Evolutionary conservation across 2,329 filamentous ascomycete genomes (phyloP), one percentile per base, ranked within the genome.

Genomic region (Tolypocladium tropicale): DNA sequence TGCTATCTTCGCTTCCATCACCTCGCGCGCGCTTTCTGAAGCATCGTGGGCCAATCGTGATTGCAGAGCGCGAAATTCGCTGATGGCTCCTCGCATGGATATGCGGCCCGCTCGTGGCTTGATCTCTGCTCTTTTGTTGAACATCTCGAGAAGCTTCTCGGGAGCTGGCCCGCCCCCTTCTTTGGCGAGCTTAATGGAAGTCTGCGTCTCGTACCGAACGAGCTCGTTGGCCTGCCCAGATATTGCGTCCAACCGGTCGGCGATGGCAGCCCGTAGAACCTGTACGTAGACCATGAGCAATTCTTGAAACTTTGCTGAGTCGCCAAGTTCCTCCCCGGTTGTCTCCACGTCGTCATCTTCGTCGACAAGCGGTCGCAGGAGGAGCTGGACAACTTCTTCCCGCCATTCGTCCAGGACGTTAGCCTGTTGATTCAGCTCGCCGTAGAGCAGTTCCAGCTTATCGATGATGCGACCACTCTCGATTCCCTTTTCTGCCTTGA

Each of bases 261-360:
- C 86, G 56, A 94, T 81, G 52, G 87, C 78, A 0, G 88, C 83
- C 57, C 90, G 81, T 32, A 96, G 76, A 10, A 83, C 85, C 66
- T 91, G 85, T 57, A 95, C 87, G 65, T 95, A 95, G 7, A 89
- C 89, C 70, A 93, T 89, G 46, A 96, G 81, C 66, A 95, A 85
- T 59, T 96, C 93, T 71, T 97, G 93, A 50, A 86, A 81, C 68
- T 89, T 89, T 0, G 91, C 90, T 0, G 93, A 95, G 34, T 89
- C 83, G 62, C 90, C 88, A 60, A 96, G 94, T 68, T 97, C 94
- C 57, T 96, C 87, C 28, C 94, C 94, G 12, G 90, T 93, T 2
- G 84, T 80, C 57, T 95, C 90, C 11, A 80, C 72, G 18, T 76
- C 76, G 1, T 84, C 83, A 43, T 95, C 90, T 65, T 94, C 85